phyloP scores from a whole-genome alignment of 2,329 filamentous ascomycete species.

The Cladophialophora exuberans region DNA sequence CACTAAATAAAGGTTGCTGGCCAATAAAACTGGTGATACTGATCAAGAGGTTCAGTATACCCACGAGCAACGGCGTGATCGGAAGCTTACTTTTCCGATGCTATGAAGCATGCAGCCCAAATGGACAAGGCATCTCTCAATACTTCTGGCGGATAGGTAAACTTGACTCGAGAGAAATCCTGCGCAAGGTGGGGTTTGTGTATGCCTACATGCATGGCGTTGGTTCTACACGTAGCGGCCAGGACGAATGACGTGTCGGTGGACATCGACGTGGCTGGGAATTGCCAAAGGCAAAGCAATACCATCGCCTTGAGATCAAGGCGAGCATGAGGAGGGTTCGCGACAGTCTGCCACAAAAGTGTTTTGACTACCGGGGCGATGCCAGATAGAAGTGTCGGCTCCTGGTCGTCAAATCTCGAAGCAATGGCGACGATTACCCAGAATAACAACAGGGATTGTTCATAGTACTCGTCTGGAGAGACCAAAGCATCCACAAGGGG shows the following conservation, averaged over 20 bases:
- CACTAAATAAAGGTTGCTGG: constrained; percentile 61
- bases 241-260: constrained; percentile 68
- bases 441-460: constrained; percentile 63
- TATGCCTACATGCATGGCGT: constrained; percentile 67
- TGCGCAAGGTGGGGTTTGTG: constrained; percentile 66
- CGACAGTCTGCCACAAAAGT: constrained; percentile 64
- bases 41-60: background rate
- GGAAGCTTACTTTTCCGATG: background rate
- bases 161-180: constrained; percentile 53
- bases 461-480: constrained; percentile 59
- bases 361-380: constrained; percentile 56
- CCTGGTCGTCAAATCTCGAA: constrained; percentile 60
- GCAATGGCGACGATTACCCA: constrained; percentile 68
- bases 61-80: no score
- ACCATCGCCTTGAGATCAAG: constrained; percentile 67
- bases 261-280: constrained; percentile 64
- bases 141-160: constrained; percentile 62
- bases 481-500: background rate
- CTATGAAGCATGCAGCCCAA: constrained; percentile 58
- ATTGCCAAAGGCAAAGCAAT: constrained; percentile 66
- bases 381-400: constrained; percentile 57
- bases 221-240: constrained; percentile 66
- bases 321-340: constrained; percentile 64
- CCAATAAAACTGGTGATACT: constrained; percentile 40
- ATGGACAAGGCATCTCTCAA: constrained; percentile 67